Base-by-base conservation (phyloP, 2,329 filamentous ascomycete species). In the Cladophialophora psammophila region DNA sequence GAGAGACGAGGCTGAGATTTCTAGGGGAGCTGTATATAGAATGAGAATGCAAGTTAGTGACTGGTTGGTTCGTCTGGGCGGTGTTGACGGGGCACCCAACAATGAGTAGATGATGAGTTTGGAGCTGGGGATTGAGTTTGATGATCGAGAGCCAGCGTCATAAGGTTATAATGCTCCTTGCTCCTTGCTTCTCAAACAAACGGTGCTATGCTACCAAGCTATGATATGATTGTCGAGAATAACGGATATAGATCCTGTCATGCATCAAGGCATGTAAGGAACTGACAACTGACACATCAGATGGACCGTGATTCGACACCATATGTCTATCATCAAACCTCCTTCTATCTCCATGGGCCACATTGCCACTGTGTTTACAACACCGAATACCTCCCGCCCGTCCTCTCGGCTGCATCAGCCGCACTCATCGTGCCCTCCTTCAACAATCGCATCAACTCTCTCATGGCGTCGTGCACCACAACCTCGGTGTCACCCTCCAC, bases 401-500 rank as follows among this genome's bases (percentile, higher is more conserved):
- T 90, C 70, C 93, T 87, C 67, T 88, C 90, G 76, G 95, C 91
- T n/a, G 91, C 90, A 74, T 97, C 94, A 32, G 91, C 92, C 10
- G 94, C 93, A 13, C 93, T 93, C 74, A 96, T 88, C 0, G 94
- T 97, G 12, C 92, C 95, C 79, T 98, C 95, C 77, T 91, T 93
- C 73, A 99, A 81, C 75, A 97, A 82, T 55, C 94, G 87, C 76
- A 93, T 94, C 71, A 99, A 85, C 80, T 98, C 94, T 72, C 89
- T 88, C 87, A 99, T 92, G 1, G 95, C 95, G 74, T 92, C 91
- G 60, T 91, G 92, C 34, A 99, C 95, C 36, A 93, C 90, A 61
- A 97, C 84, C 79, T 99, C 95, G 0, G 95, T 98, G 75, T 99
- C 95, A 50, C 95, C 95, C 78, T 99, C 95, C 65, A 99, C 96